A percentile compares a stretch with the other conserved stretches of the same genome.
Conservation (phyloP, 148 eudicot genomes). For the Vaccinium macrocarpon region DNA sequence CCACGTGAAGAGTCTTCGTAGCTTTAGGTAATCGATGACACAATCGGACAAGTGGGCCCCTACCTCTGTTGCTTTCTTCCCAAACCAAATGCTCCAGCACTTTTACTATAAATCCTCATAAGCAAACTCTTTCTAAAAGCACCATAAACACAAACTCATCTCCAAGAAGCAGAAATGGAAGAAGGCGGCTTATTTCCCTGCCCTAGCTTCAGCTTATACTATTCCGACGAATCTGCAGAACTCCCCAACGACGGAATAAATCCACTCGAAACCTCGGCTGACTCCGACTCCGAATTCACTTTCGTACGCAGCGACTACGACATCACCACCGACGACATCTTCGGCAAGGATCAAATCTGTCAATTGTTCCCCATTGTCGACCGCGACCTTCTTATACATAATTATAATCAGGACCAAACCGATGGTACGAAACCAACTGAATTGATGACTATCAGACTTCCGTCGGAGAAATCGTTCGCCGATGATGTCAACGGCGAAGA, state of each 20-base stretch:
- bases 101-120: not conserved
- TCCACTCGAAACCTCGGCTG: not conserved
- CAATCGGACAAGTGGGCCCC: too few species aligned
- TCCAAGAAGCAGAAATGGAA: slow-evolving; percentile 7
- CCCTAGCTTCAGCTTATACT: slow-evolving; percentile 25
- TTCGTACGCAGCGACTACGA: not conserved
- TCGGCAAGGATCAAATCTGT: not conserved
- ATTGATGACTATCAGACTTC: slow-evolving; percentile 10
- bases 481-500: slow-evolving; percentile 11
- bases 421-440: not conserved
- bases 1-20: too few species aligned
- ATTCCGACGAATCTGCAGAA: slow-evolving; percentile 6
- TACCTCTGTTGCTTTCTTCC: too few species aligned
- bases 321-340: slow-evolving; percentile 4
- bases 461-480: slow-evolving; percentile 26
- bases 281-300: slow-evolving; percentile 35
- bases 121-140: not conserved
- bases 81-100: not conserved
- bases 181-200: not conserved
- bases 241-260: not conserved
- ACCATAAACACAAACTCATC: not conserved
- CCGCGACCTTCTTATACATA: slow-evolving; percentile 14
- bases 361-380: slow-evolving; percentile 17
- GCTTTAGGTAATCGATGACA: too few species aligned
- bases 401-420: not conserved